These are phyloP conservation scores for Backusella sp. DNA, from an alignment of 192 early-diverging fungal genomes.

Conservation along the genomic window DNA sequence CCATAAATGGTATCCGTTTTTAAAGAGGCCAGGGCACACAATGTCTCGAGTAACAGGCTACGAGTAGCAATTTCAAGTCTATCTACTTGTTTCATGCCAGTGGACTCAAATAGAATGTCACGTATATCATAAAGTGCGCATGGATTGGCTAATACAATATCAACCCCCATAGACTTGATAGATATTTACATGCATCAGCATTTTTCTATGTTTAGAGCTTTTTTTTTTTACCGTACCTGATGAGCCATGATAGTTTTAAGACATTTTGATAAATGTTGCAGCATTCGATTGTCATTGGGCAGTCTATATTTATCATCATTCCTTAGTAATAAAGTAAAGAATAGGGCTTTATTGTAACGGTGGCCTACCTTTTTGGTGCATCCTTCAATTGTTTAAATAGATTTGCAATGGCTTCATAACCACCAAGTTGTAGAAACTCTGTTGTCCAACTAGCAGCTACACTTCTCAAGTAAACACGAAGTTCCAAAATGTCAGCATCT, in stretches of 20 bases:
- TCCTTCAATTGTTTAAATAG: constrained; percentile 34
- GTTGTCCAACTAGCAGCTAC: constrained; percentile 36
- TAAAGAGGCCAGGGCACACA: constrained; percentile 30
- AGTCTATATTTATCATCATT: constrained; percentile 1
- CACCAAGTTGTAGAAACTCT: constrained; percentile 26
- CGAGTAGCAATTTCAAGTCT: constrained; percentile 35
- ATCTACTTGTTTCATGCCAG: constrained; percentile 26
- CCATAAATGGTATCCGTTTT: constrained; percentile 27
- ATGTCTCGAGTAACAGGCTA: constrained; percentile 26
- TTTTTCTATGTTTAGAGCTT: not conserved
- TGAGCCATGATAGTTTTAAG: constrained; percentile 40
- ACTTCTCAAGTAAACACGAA: constrained; percentile 30
- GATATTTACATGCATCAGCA: not conserved
- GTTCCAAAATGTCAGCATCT: constrained; percentile 23
- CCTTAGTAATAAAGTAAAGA: not conserved
- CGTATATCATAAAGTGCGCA: constrained; percentile 29
- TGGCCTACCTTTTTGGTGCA: constrained; percentile 28
- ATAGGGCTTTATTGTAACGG: not conserved
- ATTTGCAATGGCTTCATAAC: constrained; percentile 29
- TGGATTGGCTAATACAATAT: constrained; percentile 30
- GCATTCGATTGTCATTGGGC: constrained; percentile 31
- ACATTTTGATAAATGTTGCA: constrained; percentile 39
- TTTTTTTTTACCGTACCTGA: constrained; percentile 25
- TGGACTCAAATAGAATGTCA: constrained; percentile 33
- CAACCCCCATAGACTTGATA: constrained; percentile 25